phyloP scores from a whole-genome alignment of 768 basidiomycete species.

The Tephrocybe sp. region DNA sequence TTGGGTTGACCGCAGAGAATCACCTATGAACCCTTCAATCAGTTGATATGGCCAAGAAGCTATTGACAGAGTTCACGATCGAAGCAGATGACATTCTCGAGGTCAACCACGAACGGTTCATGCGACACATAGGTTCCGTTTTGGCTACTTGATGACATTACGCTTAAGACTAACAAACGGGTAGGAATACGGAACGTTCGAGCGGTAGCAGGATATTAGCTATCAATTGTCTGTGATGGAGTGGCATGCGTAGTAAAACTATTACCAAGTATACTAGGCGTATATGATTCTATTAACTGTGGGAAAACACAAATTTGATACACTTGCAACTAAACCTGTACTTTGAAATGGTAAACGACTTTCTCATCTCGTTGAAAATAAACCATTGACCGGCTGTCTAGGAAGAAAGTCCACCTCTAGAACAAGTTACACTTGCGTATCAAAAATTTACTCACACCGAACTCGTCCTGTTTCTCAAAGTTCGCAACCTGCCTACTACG shows the following conservation, averaged over 20 bases:
- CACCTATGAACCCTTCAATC: conserved; percentile 3
- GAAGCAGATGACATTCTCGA: conserved; percentile 37
- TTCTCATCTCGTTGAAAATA: conserved; percentile 7
- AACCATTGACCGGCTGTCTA: conserved; percentile 20
- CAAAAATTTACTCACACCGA: conserved; percentile 63
- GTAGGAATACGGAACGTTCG: conserved; percentile 7
- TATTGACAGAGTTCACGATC: conserved; percentile 52
- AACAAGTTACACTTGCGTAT: conserved; percentile 66
- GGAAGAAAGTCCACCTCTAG: conserved; percentile 35
- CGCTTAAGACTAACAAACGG: background rate
- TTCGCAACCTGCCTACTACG: conserved; percentile 63
- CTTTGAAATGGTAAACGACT: conserved; percentile 32
- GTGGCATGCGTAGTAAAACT: no score
- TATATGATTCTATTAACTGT: conserved; percentile 8
- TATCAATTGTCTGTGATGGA: background rate
- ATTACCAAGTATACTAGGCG: no score
- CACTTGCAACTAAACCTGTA: background rate
- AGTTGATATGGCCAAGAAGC: conserved; percentile 39
- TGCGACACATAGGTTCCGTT: conserved; percentile 50
- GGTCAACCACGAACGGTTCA: conserved; percentile 52
- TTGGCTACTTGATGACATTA: background rate
- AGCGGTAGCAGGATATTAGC: background rate
- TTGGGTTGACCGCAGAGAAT: background rate
- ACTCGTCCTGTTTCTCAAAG: conserved; percentile 71
- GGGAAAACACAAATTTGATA: conserved; percentile 9